phyloP scores from a whole-genome alignment of 1,284 basidiomycete species.

The Phylloporus sp. region DNA sequence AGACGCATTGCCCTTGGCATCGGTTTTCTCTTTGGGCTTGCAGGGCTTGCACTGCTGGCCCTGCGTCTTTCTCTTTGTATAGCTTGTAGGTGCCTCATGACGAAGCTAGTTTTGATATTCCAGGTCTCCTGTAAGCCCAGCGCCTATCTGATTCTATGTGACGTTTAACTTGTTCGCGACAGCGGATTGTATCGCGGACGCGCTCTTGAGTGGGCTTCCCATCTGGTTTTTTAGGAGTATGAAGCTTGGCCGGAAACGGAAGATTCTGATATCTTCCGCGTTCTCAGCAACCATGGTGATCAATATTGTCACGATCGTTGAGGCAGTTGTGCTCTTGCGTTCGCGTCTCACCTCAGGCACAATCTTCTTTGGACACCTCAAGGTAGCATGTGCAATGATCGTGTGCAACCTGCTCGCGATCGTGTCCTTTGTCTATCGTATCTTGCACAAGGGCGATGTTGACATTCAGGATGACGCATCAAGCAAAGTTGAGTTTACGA shows the following conservation, averaged over 20 bases:
- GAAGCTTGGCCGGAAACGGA: slow-evolving; percentile 23
- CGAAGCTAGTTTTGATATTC: slow-evolving; percentile 9
- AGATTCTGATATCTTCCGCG: slow-evolving; percentile 22
- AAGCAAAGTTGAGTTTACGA: slow-evolving; percentile 17
- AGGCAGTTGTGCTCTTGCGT: slow-evolving; percentile 16
- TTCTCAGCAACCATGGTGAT: slow-evolving; percentile 38
- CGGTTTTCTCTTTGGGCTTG: slow-evolving; percentile 27
- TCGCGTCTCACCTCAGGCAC: slow-evolving; percentile 15
- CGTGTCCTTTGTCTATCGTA: slow-evolving; percentile 31
- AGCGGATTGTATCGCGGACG: slow-evolving; percentile 33
- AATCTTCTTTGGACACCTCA: slow-evolving; percentile 36
- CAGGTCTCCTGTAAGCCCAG: slow-evolving; percentile 30
- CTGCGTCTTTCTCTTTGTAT: slow-evolving; percentile 27
- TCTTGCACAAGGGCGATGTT: slow-evolving; percentile 9
- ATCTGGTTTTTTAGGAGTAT: slow-evolving; percentile 22
- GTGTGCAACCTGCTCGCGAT: slow-evolving; percentile 41
- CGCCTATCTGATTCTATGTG: not conserved
- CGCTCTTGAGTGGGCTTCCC: slow-evolving; percentile 28
- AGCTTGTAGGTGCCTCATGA: slow-evolving; percentile 21
- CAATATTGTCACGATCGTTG: slow-evolving; percentile 25
- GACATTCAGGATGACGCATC: not conserved
- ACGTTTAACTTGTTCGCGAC: slow-evolving; percentile 9
- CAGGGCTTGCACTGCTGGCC: slow-evolving; percentile 15
- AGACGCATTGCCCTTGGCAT: slow-evolving; percentile 16
- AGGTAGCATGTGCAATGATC: slow-evolving; percentile 35